These are phyloP conservation scores for Tetrahymena borealis DNA, from an alignment of 73 alveolate genomes.

Conservation along the genomic window DNA sequence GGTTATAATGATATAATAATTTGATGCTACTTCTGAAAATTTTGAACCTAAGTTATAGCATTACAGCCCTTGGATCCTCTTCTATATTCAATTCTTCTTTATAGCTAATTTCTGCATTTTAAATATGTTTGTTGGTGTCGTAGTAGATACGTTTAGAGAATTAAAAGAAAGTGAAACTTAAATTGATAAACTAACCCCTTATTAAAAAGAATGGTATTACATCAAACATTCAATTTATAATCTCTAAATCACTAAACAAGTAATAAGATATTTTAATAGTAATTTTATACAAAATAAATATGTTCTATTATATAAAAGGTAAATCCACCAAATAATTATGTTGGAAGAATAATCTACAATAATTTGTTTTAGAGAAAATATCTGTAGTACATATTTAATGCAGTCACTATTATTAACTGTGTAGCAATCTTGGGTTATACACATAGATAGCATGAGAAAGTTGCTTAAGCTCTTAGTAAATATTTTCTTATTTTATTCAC, in stretches of 20 bases:
- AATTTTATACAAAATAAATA: not conserved
- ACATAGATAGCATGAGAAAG: not conserved
- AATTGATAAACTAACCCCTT: not conserved
- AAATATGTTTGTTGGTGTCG: constrained; percentile 33
- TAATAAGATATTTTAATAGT: not conserved
- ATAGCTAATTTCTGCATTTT: constrained; percentile 22
- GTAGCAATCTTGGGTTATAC: not conserved
- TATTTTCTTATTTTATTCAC: too few relatives aligned
- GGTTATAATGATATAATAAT: not conserved
- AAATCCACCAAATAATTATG: not conserved
- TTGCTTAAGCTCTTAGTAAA: not conserved
- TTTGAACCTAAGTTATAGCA: not conserved
- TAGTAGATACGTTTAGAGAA: constrained; percentile 12
- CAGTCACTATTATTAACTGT: not conserved
- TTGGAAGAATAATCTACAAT: constrained; percentile 3
- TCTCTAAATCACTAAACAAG: constrained; percentile 2
- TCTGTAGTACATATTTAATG: not conserved
- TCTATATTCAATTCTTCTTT: constrained; percentile 9
- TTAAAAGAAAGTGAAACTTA: constrained; percentile 16
- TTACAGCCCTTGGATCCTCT: constrained; percentile 15
- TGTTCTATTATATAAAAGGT: not conserved
- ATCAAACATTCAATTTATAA: not conserved
- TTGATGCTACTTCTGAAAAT: not conserved
- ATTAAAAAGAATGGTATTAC: constrained; percentile 39
- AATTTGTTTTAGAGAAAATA: not conserved